Percentiles rank a stretch among this genome's conserved stretches.
Conservation (phyloP, 1,139 yeast species). For the Geotrichum bryndzae region DNA sequence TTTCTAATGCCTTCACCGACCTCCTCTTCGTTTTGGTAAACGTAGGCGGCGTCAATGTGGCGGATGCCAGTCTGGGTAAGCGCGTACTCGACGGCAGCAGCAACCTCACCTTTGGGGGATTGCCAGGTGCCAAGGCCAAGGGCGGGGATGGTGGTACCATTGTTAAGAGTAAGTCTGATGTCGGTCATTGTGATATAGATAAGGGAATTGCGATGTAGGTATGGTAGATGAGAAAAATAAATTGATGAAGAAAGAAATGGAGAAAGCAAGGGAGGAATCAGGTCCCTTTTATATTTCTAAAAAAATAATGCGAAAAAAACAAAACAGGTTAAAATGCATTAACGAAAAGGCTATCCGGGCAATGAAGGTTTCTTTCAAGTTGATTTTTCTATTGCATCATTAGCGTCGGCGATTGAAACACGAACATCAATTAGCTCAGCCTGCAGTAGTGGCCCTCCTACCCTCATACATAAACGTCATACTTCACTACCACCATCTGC, state of each 20-base stretch:
- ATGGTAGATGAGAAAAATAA: background rate
- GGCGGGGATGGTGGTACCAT: constrained; percentile 60
- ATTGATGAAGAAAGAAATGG: background rate
- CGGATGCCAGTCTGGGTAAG: constrained; percentile 58
- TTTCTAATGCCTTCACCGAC: constrained; percentile 52
- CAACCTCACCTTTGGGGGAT: constrained; percentile 52
- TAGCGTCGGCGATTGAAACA: background rate
- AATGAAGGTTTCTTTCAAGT: background rate
- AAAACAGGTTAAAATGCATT: background rate
- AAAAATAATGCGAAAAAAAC: background rate
- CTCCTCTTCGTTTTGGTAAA: constrained; percentile 55
- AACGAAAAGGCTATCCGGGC: background rate
- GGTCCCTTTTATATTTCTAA: background rate
- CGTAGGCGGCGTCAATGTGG: constrained; percentile 75
- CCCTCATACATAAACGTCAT: too few species aligned
- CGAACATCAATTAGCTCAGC: background rate
- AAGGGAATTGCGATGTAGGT: background rate
- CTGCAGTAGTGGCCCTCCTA: background rate
- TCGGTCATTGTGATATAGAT: constrained; percentile 22
- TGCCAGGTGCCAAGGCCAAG: constrained; percentile 81
- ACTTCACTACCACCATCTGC: too few species aligned
- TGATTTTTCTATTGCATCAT: background rate
- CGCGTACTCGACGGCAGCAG: constrained; percentile 57
- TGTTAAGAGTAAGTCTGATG: constrained; percentile 42
- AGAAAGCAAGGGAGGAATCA: background rate